Conservation (phyloP, 345 rosid species). For the Syzygium aromaticum region DNA sequence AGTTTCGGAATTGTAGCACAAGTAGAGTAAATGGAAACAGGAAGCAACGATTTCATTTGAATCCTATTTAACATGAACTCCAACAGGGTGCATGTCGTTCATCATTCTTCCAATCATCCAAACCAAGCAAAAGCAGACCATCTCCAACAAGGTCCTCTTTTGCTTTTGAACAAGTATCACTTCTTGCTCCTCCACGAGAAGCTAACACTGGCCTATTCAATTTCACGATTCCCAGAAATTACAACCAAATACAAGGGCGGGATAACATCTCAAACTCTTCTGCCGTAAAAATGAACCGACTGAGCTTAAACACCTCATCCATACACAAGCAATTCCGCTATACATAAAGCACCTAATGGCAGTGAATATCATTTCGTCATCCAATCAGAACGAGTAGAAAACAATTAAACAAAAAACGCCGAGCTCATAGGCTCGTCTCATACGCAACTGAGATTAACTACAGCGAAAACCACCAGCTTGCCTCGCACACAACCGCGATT, state of each 20-base stretch:
- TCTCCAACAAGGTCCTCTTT: not conserved
- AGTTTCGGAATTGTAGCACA: not conserved
- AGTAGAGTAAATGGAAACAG: not conserved
- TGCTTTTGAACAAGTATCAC: not conserved
- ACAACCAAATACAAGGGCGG: not conserved
- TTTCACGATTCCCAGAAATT: not conserved
- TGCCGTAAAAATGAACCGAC: not conserved
- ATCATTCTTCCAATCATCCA: not conserved
- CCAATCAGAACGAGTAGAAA: not conserved
- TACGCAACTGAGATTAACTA: not conserved
- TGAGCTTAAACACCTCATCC: not conserved
- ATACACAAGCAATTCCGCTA: not conserved
- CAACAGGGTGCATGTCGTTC: not conserved
- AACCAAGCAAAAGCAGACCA: not conserved
- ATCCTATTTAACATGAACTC: not conserved
- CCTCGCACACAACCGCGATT: not conserved
- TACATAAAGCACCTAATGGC: not conserved
- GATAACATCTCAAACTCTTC: not conserved
- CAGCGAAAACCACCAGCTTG: not conserved
- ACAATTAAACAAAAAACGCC: not conserved
- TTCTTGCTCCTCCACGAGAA: not conserved
- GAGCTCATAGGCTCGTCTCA: not conserved
- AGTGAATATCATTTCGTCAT: not conserved
- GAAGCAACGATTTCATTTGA: not conserved
- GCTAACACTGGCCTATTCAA: not conserved